Evolutionary conservation across 805 yeast species (phyloP), one percentile per base, ranked within the genome.

Genomic region (Wickerhamomyces hampshirensis): DNA sequence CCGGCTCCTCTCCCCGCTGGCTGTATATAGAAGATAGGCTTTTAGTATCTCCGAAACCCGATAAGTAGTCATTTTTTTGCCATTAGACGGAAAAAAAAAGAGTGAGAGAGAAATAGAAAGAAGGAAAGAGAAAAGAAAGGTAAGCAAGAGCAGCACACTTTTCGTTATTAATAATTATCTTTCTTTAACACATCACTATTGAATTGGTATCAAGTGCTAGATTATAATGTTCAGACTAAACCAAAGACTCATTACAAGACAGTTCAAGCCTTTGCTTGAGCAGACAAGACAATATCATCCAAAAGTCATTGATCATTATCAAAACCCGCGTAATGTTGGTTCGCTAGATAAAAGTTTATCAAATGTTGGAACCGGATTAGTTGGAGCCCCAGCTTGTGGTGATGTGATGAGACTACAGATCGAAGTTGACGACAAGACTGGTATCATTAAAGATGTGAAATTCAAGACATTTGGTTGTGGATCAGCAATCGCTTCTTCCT

Each of bases 381-480:
- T 93, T 12, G 98, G 98, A 39, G 98, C 98, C 0, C 98, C 98
- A 37, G 98, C 98, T 0, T 93, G 98, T 67, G 98, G 98, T 38
- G 98, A 93, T 68, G 98, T 93, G 30, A 93, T 93, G 96, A 83
- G 95, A 66, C 73, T 93, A 47, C 98, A 93, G 62, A 93, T 93
- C 55, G 78, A 89, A 59, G 98, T 93, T 8, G 81, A 82, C 47
- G 97, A 89, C 53, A 80, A 73, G 39, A 78, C 95, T 17, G 98
- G 98, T 1, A 71, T 85, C 36, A 93, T 93, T 50, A 79, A 85
- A 60, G 96, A 93, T 60, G 98, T 91, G 44, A 91, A 88, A 63
- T 93, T 93, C 67, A 93, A 93, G 75, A 93, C 98, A 4, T 93
- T 93, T 66, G 98, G 98, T n/a, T 93, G 98, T 61, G 98, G 98